Evolutionary conservation across 2,329 filamentous ascomycete species (phyloP).

Genomic region (Mariannaea sp.): DNA sequence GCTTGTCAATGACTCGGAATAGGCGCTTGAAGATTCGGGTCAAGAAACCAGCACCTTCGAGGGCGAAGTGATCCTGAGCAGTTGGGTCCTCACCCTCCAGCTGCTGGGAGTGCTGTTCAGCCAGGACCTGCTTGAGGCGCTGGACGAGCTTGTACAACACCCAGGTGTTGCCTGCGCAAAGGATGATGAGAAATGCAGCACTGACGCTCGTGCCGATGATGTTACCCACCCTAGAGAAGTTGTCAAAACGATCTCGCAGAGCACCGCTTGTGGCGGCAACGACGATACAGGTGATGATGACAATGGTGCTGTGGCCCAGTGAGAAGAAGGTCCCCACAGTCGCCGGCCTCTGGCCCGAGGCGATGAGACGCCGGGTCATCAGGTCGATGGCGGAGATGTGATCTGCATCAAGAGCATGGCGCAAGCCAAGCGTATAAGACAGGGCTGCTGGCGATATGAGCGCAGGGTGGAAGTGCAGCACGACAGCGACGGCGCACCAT

Average conservation of each 20-base stretch:
- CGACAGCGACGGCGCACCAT: slow-evolving; percentile 59
- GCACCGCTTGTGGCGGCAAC: slow-evolving; percentile 90
- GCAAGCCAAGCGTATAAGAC: slow-evolving; percentile 85
- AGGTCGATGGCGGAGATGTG: slow-evolving; percentile 88
- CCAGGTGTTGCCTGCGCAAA: slow-evolving; percentile 84
- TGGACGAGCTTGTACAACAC: slow-evolving; percentile 79
- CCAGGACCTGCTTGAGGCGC: slow-evolving; percentile 67
- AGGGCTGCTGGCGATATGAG: slow-evolving; percentile 82
- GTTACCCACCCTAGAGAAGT: slow-evolving; percentile 78
- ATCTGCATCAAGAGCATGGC: slow-evolving; percentile 97
- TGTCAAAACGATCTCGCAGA: slow-evolving; percentile 78
- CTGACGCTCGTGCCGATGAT: slow-evolving; percentile 90
- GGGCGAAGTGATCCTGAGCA: slow-evolving; percentile 58
- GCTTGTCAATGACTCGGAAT: slow-evolving; percentile 74
- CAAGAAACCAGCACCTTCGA: slow-evolving; percentile 79
- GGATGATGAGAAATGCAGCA: slow-evolving; percentile 78
- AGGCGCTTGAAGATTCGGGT: slow-evolving; percentile 72
- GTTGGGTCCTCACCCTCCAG: slow-evolving; percentile 33
- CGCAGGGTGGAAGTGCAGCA: slow-evolving; percentile 58
- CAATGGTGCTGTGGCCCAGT: slow-evolving; percentile 90
- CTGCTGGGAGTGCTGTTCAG: slow-evolving; percentile 27
- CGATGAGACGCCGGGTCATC: slow-evolving; percentile 88
- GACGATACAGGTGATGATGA: slow-evolving; percentile 86
- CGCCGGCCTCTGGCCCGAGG: slow-evolving; percentile 81
- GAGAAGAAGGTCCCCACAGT: slow-evolving; percentile 96